phyloP scores from a whole-genome alignment of 2,329 filamentous ascomycete species.

The Aspergillus sp. region DNA sequence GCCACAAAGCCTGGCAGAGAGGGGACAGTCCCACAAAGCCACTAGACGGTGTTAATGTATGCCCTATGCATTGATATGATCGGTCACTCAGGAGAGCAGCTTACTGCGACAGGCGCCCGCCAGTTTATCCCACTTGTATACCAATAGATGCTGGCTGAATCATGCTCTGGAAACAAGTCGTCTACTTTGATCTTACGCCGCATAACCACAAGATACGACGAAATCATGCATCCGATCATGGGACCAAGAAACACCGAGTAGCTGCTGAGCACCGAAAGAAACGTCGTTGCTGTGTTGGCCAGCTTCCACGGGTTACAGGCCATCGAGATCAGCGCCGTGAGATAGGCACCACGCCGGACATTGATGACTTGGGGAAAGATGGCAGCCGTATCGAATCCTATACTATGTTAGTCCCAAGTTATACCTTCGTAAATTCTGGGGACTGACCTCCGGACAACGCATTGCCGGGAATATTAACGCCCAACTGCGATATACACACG shows the following conservation, averaged over 20 bases:
- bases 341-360: conserved; percentile 53
- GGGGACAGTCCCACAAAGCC: background rate
- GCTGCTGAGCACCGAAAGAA: conserved; percentile 20
- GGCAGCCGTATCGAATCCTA: conserved; percentile 55
- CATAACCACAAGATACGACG: conserved; percentile 46
- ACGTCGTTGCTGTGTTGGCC: conserved; percentile 21
- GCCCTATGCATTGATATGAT: too few relatives aligned
- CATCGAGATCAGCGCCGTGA: conserved; percentile 38
- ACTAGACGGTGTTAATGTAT: background rate
- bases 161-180: conserved; percentile 39
- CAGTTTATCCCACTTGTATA: conserved; percentile 23
- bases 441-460: conserved; percentile 13
- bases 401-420: background rate
- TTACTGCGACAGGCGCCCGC: conserved; percentile 17
- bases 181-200: conserved; percentile 39
- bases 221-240: conserved; percentile 44
- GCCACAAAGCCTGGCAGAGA: conserved; percentile 2
- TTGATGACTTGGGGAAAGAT: conserved; percentile 55
- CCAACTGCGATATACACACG: conserved; percentile 24
- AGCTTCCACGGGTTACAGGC: conserved; percentile 24
- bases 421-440: background rate
- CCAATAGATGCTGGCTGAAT: conserved; percentile 25
- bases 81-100: background rate
- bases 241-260: conserved; percentile 48
- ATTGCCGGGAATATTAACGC: conserved; percentile 25